Base-by-base conservation (phyloP, 805 yeast genomes). In the Sugiyamaella qingdaonensis region DNA sequence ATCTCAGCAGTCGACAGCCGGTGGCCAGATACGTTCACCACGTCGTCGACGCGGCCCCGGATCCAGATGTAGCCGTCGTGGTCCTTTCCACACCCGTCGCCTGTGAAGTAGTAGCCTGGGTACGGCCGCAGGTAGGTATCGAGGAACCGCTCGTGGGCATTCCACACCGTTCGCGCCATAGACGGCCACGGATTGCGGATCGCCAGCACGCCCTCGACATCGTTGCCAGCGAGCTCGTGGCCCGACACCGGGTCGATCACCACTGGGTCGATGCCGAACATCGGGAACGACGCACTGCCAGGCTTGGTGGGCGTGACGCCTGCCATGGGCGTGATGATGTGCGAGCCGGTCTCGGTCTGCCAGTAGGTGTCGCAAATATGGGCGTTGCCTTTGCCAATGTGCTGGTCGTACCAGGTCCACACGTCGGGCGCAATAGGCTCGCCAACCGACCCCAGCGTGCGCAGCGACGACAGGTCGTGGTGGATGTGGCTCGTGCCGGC, bases 281-380 rank as follows among this genome's bases (percentile, higher is more conserved):
- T 90, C 61, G 99, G 98, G 59, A 88, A 79, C 31, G 97, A 86
- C 21, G 98, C 98, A 51, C 96, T 85, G 63, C 99, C 99, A 24
- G 98, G 97, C 72, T 94, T 92, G 54, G 94, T 87, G 62, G 96
- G 95, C 37, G 91, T 84, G 41, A 86, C 85, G 69, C 98, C 98
- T 13, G 97, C 96, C 65, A 92, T 73, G 59, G 97, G 96, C 46
- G 96, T 85, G 70, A 92, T 86, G 69, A 94, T 77, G 68, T 92
- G 97, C 32, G 97, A 86, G 50, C 98, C 98, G 10, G 96, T 85
- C 76, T 94, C 99, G 35, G 98, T 94, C 77, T 91, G 96, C 99
- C 98, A 94, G 80, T 89, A 89, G 45, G 98, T 94, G 73, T 94
- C 99, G 65, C 89, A 85, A 62, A 92, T 84, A 65, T 90, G 96